These are phyloP conservation scores for Penicillium psychrofluorescens DNA, from an alignment of 495 filamentous ascomycete genomes.

Conservation along the genomic window DNA sequence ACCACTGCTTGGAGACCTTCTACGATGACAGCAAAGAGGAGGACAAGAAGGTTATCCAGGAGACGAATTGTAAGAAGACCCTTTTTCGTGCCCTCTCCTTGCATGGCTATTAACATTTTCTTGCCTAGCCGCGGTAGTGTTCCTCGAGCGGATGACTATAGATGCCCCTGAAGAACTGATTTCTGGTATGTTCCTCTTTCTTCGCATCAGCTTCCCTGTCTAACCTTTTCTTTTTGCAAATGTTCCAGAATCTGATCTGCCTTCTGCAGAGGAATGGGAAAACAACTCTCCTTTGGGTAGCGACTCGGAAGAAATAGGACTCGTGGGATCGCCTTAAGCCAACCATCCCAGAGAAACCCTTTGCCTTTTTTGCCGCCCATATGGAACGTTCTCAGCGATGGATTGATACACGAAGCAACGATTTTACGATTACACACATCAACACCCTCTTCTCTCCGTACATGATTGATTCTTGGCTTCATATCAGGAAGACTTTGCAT, in stretches of 20 bases:
- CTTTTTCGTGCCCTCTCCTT: neutral
- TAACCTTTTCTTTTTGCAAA: constrained; percentile 4
- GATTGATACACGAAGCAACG: neutral
- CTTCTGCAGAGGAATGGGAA: constrained; percentile 40
- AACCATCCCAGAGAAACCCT: neutral
- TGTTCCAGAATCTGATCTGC: constrained; percentile 32
- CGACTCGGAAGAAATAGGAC: constrained; percentile 36
- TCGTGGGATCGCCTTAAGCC: constrained; percentile 27
- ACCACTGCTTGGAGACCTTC: constrained; percentile 34
- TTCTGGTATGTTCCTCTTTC: constrained; percentile 29
- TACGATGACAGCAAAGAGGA: constrained; percentile 32
- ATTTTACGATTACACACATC: neutral
- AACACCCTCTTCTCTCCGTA: no score
- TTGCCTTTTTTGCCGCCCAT: neutral
- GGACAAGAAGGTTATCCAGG: constrained; percentile 24
- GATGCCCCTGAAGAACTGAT: constrained; percentile 33
- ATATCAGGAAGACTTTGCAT: no score
- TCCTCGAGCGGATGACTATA: constrained; percentile 28
- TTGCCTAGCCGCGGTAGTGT: constrained; percentile 17
- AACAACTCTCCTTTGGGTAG: constrained; percentile 35
- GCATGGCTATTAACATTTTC: constrained; percentile 2
- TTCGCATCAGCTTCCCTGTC: constrained; percentile 9
- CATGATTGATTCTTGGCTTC: no score
- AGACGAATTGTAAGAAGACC: constrained; percentile 31
- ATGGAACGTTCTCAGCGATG: no score